Conservation (phyloP, 75 land plant species). For the Selaginella tamariscina region DNA sequence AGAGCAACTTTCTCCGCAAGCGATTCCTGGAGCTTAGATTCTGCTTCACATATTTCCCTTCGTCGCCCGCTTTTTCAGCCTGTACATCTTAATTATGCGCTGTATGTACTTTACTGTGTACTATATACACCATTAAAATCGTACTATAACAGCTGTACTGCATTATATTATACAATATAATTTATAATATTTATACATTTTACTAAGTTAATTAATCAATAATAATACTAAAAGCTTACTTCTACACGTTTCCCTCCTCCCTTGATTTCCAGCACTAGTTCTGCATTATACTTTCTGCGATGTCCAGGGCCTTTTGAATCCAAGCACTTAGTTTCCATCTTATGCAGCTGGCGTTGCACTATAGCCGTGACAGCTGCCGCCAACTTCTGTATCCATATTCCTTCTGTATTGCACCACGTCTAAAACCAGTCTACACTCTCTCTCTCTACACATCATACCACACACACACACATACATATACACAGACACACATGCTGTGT, state of each 20-base stretch:
- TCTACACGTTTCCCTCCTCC: not conserved
- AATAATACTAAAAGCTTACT: not conserved
- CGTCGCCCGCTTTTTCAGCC: too few species aligned
- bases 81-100: too few species aligned
- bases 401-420: not conserved
- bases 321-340: not conserved
- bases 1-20: conserved; percentile 8
- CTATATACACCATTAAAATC: too few species aligned
- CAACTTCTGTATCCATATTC: not conserved
- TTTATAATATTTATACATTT: not conserved
- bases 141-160: too few species aligned
- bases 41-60: too few species aligned
- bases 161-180: too few species aligned
- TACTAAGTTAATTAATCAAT: not conserved
- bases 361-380: not conserved
- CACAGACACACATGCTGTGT: not conserved
- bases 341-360: not conserved
- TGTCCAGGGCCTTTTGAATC: not conserved
- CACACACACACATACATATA: not conserved
- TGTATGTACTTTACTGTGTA: too few species aligned
- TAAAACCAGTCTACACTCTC: too few species aligned
- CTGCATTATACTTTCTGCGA: not conserved
- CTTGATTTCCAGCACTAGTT: not conserved
- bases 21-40: conserved; percentile 16
- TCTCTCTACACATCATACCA: not conserved